Conservation (phyloP, 148 eudicot species). For the Silene conica region DNA sequence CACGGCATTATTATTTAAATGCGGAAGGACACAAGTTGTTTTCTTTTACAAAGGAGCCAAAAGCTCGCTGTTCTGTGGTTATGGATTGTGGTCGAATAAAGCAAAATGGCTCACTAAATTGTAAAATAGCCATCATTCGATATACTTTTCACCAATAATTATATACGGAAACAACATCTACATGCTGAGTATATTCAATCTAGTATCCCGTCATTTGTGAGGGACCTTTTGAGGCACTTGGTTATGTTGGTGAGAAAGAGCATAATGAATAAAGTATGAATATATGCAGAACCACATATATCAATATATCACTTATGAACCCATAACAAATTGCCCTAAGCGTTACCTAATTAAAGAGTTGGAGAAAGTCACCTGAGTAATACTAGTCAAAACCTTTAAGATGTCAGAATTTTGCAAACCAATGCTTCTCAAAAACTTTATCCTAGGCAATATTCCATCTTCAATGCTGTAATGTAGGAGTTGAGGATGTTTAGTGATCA, state of each 20-base stretch:
- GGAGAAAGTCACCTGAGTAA: conserved; percentile 60
- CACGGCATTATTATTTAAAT: background rate
- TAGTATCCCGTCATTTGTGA: no score
- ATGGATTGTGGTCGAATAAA: no score
- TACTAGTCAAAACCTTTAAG: conserved; percentile 81
- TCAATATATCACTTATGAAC: background rate
- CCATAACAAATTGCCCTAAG: no score
- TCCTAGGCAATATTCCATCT: conserved; percentile 79
- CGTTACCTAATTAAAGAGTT: background rate
- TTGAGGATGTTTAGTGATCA: conserved; percentile 94
- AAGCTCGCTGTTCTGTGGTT: no score
- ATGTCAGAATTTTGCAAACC: conserved; percentile 78
- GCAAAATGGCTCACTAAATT: no score
- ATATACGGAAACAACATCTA: no score
- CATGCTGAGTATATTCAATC: no score
- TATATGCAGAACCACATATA: background rate
- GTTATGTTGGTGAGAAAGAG: background rate
- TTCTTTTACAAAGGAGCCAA: no score
- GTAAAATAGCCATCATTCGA: no score
- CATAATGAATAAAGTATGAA: background rate
- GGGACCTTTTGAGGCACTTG: no score
- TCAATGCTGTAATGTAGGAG: conserved; percentile 94
- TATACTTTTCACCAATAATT: no score
- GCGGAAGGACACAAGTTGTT: no score
- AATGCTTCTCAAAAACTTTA: conserved; percentile 85